Base-by-base conservation (phyloP, 371 early-diverging fungal species). In the Entomophthora muscae region DNA sequence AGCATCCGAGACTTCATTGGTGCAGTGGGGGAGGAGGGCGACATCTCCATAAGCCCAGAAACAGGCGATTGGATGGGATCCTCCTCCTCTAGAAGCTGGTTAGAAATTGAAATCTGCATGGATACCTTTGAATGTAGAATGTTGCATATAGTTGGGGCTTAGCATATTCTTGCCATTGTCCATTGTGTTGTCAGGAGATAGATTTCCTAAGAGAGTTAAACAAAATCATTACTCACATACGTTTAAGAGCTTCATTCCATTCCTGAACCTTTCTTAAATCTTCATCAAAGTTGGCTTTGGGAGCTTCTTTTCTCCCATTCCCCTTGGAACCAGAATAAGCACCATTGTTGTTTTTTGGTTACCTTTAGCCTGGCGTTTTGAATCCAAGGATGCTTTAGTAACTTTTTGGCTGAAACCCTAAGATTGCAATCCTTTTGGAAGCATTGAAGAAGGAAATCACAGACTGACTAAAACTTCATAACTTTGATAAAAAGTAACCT, bases 371-470 rank as follows among this genome's bases (percentile, higher is more conserved):
- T 3, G 13, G 57, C 57, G 29, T 59, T 59, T 22, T 59, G 67
- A 21, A 90, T 79, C 92, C 92, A 93, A 24, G 73, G 71, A 70
- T 89, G 91, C 22, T 75, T 69, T 64, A 85, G 78, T 28, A 93
- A 72, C 64, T 84, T 75, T 12, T 70, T 67, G 0, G 93, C 91
- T 0, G 85, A 80, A 0, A 85, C 80, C 21, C 93, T 72, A 1
- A 79, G 66, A 1, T 73, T 71, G 0, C 87, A 84, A 55, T 91
- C 80, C 67, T 91, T 91, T 69, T 83, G 82, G 67, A 95, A 93
- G 69, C 94, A 95, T 61, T 75, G 74, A 65, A 76, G 64, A 64
- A 94, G 71, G 70, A 94, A 94, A 61, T 83, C 78, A 13, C 71
- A 73, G 59, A 93, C 83, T 29, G 84, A 83, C 71, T 79, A 13